A percentile compares a stretch with the other conserved stretches of the same genome.
Evolutionary conservation across 2,329 filamentous ascomycete species (phyloP).

Genomic region (Ceratocystis smalleyi): DNA sequence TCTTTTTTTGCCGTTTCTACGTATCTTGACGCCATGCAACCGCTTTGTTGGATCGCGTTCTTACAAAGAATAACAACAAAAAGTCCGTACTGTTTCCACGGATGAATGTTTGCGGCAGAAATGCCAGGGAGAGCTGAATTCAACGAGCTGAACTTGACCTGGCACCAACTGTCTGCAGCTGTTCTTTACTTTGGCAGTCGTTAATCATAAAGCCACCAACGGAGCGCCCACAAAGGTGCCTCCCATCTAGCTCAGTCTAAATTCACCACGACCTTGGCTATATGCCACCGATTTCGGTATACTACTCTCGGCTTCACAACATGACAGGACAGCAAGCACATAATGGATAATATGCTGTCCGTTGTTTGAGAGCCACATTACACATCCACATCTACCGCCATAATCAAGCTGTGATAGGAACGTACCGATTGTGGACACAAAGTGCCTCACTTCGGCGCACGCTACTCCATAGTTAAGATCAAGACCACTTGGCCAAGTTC

Average conservation of each 20-base stretch:
- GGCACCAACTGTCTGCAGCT: too few species aligned
- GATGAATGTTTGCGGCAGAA: conserved; percentile 2
- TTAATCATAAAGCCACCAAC: too few species aligned
- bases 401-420: too few species aligned
- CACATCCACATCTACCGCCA: too few species aligned
- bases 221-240: too few species aligned
- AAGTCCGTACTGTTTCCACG: neutral
- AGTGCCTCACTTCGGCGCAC: too few species aligned
- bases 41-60: neutral
- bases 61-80: neutral
- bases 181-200: too few species aligned
- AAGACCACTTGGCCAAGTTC: too few species aligned
- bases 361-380: too few species aligned
- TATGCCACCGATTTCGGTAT: neutral
- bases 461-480: too few species aligned
- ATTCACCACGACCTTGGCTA: neutral
- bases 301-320: neutral
- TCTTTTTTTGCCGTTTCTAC: neutral
- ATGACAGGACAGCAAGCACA: neutral
- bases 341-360: neutral
- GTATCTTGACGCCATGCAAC: neutral
- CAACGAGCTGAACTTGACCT: neutral
- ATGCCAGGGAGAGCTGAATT: neutral
- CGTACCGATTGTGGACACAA: too few species aligned
- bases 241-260: too few species aligned